Evolutionary conservation across 192 early-diverging fungal species (phyloP).

Genomic region (Podila clonocystis): DNA sequence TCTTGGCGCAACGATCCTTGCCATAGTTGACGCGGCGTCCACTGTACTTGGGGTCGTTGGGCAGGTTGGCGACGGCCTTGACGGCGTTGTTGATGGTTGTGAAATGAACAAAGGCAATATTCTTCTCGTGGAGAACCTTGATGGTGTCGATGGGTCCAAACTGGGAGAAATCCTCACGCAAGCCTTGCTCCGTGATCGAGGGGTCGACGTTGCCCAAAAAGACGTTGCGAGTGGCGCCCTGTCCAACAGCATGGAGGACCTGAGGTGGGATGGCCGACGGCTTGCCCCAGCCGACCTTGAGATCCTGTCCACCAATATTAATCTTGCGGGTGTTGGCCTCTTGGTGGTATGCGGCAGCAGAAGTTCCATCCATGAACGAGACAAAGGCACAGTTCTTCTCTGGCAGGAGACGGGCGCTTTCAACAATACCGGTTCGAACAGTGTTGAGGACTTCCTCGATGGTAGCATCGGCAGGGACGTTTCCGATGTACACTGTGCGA

Average conservation of each 20-base stretch:
- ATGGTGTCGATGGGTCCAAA: conserved; percentile 83
- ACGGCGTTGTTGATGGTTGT: conserved; percentile 73
- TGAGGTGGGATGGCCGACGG: conserved; percentile 58
- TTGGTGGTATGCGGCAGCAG: conserved; percentile 70
- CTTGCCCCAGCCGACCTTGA: conserved; percentile 85
- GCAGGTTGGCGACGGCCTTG: conserved; percentile 74
- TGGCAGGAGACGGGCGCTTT: conserved; percentile 72
- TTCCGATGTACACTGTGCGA: conserved; percentile 88
- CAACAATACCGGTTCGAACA: conserved; percentile 75
- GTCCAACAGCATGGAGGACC: conserved; percentile 66
- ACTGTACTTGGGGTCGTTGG: conserved; percentile 64
- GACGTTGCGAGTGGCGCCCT: conserved; percentile 82
- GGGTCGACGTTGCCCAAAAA: conserved; percentile 81
- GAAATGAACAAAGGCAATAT: conserved; percentile 90
- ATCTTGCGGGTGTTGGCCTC: conserved; percentile 62
- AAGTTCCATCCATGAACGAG: conserved; percentile 75
- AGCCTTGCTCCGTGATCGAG: conserved; percentile 60
- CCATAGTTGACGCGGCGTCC: conserved; percentile 79
- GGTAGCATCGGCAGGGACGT: conserved; percentile 67
- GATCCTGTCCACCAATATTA: conserved; percentile 64
- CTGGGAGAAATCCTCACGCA: conserved; percentile 67
- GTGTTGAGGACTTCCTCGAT: conserved; percentile 76
- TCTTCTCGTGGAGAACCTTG: conserved; percentile 75
- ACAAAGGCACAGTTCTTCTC: conserved; percentile 88
- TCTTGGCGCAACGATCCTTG: conserved; percentile 81